Percentiles rank a stretch among this genome's conserved stretches.
phyloP scores from a whole-genome alignment of 768 basidiomycete species.

The Leccinum incarnatum region DNA sequence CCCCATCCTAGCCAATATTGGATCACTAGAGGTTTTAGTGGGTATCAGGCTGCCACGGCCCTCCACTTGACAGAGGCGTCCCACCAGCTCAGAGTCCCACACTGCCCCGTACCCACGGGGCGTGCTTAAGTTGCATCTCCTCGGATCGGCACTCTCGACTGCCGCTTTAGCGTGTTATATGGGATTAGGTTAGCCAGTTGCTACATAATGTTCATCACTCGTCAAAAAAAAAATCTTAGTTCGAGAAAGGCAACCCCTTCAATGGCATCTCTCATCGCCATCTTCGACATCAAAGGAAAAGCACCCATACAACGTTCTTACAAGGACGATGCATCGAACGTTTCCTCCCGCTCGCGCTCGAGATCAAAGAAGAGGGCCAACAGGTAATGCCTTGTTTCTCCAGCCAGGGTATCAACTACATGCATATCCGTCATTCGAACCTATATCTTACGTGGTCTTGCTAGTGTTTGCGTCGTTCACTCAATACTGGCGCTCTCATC shows the following conservation, averaged over 20 bases:
- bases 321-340: conserved; percentile 94
- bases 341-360: conserved; percentile 89
- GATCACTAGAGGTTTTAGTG: too few relatives aligned
- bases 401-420: conserved; percentile 92
- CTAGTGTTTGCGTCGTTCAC: not conserved
- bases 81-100: too few relatives aligned
- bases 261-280: conserved; percentile 75
- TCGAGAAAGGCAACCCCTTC: conserved; percentile 13
- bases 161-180: too few relatives aligned
- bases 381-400: conserved; percentile 97
- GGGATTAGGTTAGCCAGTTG: too few relatives aligned
- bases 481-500: not conserved
- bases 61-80: too few relatives aligned
- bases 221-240: too few relatives aligned
- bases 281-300: conserved; percentile 98
- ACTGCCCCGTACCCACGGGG: too few relatives aligned
- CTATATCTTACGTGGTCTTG: conserved; percentile 59
- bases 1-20: too few relatives aligned
- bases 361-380: conserved; percentile 96
- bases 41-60: too few relatives aligned
- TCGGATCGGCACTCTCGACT: too few relatives aligned
- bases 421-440: conserved; percentile 98
- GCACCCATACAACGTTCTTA: conserved; percentile 96
- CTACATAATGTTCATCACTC: too few relatives aligned
- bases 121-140: too few relatives aligned